Percentiles rank a stretch among this genome's conserved stretches.
These are phyloP conservation scores for Trypanosomatidae sp. DNA, from an alignment of 208 protist species.

Conservation along the genomic window DNA sequence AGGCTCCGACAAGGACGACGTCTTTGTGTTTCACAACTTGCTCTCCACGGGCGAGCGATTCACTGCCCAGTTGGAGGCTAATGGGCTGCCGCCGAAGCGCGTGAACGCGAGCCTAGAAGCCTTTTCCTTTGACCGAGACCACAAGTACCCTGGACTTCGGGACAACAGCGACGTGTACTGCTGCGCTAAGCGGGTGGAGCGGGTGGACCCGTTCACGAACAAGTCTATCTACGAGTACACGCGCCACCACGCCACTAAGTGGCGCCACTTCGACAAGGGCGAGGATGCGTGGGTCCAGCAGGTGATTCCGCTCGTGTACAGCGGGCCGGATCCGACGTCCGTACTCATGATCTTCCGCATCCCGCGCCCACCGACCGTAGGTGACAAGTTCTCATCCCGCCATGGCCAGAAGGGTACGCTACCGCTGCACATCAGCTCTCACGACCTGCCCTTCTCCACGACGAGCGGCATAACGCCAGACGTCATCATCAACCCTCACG, in stretches of 20 bases:
- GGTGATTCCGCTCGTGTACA: conserved; percentile 85
- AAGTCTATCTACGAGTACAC: conserved; percentile 82
- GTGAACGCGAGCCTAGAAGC: conserved; percentile 39
- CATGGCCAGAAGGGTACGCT: conserved; percentile 99
- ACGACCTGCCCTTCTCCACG: conserved; percentile 95
- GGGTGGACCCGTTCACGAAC: conserved; percentile 72
- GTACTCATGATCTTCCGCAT: conserved; percentile 89
- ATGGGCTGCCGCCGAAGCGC: conserved; percentile 75
- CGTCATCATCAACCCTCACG: conserved; percentile 99
- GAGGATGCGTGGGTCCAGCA: conserved; percentile 91
- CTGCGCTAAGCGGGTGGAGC: conserved; percentile 76
- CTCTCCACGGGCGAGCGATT: conserved; percentile 69
- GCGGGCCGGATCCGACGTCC: conserved; percentile 78
- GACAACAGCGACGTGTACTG: conserved; percentile 83
- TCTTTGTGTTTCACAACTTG: conserved; percentile 88
- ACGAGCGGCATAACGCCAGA: conserved; percentile 97
- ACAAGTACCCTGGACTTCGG: conserved; percentile 70
- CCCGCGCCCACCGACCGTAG: conserved; percentile 97
- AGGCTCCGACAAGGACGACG: conserved; percentile 47
- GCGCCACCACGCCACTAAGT: conserved; percentile 81
- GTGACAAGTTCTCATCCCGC: conserved; percentile 99
- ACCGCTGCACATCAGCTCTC: conserved; percentile 91
- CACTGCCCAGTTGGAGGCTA: conserved; percentile 56
- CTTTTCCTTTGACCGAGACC: conserved; percentile 78
- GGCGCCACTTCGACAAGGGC: conserved; percentile 90